These are phyloP conservation scores for Spergularia azorica DNA, from an alignment of 179 eudicot species.

Conservation along the genomic window DNA sequence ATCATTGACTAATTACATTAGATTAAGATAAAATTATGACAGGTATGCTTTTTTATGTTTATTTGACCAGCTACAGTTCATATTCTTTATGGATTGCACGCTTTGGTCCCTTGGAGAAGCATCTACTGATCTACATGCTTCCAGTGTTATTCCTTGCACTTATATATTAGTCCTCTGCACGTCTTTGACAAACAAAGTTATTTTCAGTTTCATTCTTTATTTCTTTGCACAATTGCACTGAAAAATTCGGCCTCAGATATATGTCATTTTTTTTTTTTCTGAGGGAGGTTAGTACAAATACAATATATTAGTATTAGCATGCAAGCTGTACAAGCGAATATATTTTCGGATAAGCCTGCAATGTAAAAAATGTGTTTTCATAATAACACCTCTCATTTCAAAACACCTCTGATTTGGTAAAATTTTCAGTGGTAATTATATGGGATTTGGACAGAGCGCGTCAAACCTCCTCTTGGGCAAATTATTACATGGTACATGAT, in stretches of 20 bases:
- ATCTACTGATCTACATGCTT: slow-evolving; percentile 12
- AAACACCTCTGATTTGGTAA: background rate
- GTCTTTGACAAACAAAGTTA: slow-evolving; percentile 19
- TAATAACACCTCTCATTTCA: background rate
- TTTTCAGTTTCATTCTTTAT: too few relatives aligned
- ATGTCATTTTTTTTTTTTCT: too few relatives aligned
- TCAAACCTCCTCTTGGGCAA: too few relatives aligned
- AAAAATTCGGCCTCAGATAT: too few relatives aligned
- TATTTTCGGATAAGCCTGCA: background rate
- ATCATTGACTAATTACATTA: slow-evolving; percentile 15
- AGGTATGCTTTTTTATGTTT: background rate
- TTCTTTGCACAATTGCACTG: background rate
- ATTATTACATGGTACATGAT: too few relatives aligned
- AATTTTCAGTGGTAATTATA: too few relatives aligned
- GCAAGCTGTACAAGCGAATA: background rate
- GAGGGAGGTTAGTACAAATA: too few relatives aligned
- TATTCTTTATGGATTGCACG: slow-evolving; percentile 26
- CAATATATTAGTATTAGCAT: background rate
- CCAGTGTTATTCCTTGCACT: slow-evolving; percentile 6
- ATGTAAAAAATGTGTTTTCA: background rate
- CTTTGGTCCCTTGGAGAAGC: background rate
- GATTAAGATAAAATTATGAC: background rate
- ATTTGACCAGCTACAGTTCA: slow-evolving; percentile 18
- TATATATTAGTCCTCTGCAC: slow-evolving; percentile 31
- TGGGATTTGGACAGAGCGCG: too few relatives aligned